Evolutionary conservation across 2,329 filamentous ascomycete genomes (phyloP), one percentile per base, ranked within the genome.

Genomic region (Dactylonectria estremocensis): DNA sequence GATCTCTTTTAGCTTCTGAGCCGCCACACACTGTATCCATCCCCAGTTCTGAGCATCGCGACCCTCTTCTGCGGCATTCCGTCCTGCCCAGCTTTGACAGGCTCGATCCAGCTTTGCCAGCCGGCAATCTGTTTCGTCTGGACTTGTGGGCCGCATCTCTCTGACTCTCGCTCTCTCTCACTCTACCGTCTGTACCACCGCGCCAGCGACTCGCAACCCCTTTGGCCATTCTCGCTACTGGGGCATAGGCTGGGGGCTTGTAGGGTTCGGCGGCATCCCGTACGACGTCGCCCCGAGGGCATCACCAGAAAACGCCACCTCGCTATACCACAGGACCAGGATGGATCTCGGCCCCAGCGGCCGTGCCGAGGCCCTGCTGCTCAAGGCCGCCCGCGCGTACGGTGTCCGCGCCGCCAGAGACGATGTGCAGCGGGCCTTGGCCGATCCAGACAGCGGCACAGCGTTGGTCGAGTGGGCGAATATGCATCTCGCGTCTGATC

Each of bases 401-500:
- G 77, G 76, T 71, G 68, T 81, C 69, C 69, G 74, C 62, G 71
- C 73, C 58, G 64, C 71, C 31, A 77, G 80, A 14, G 80, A 85
- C 62, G 78, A 81, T 40, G 75, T 86, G 46, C 78, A 78, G 58
- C 73, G 74, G 14, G 81, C 79, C 43, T 74, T 86, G 43, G 67
- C 75, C 13, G 80, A 84, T 61, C 70, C 73, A 1, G 70, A 80
- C 9, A 74, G 78, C 40, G 81, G 80, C 35, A 72, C 78, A 3
- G 75, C 77, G 5, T 78, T 87, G 52, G 76, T 78, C 3, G 82
- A 83, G 52, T 90, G 88, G 88, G 84, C 84, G 16, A 76, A 80
- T 31, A 75, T 81, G 69, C 85, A 88, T 73, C 79, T 90, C 37
- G 78, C 77, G 13, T 74, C 79, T 2, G 87, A 89, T 68, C 88